phyloP scores from a whole-genome alignment of 1,284 basidiomycete genomes.

The Melampsora larici-populina region DNA sequence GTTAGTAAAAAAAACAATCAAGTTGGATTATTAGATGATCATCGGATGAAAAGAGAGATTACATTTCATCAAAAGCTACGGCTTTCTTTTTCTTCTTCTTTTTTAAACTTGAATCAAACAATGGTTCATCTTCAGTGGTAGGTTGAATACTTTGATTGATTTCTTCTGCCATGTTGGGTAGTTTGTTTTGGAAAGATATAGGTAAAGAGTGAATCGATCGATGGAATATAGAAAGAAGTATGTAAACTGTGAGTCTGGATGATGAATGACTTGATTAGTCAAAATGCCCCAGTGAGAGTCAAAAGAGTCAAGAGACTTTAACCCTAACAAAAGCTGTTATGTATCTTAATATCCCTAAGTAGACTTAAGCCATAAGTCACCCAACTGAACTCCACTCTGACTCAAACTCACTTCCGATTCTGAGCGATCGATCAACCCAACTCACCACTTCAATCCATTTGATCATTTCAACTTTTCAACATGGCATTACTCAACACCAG shows the following conservation, averaged over 20 bases:
- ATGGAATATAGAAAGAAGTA: too few species aligned
- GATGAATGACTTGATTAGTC: too few species aligned
- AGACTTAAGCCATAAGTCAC: too few species aligned
- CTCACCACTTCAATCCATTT: not conserved
- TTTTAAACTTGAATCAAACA: slow-evolving; percentile 77
- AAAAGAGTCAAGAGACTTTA: too few species aligned
- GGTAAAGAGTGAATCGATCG: not conserved
- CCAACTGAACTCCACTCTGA: not conserved
- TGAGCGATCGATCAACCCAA: not conserved
- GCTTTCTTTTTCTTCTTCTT: slow-evolving; percentile 76
- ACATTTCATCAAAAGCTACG: slow-evolving; percentile 73
- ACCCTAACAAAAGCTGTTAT: too few species aligned
- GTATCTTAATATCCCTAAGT: too few species aligned
- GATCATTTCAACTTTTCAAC: not conserved
- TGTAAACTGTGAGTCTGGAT: too few species aligned
- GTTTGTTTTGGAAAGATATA: slow-evolving; percentile 38
- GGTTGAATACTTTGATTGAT: not conserved
- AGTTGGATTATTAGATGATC: too few species aligned
- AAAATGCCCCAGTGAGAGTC: too few species aligned
- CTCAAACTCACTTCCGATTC: not conserved
- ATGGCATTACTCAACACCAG: slow-evolving; percentile 33
- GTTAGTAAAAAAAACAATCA: too few species aligned
- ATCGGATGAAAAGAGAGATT: slow-evolving; percentile 57
- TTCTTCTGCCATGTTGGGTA: slow-evolving; percentile 31
- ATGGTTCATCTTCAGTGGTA: slow-evolving; percentile 62